A percentile compares a stretch with the other conserved stretches of the same genome.
Conservation (phyloP, 352 stramenopile genomes). For the Labyrinthula sp. region DNA sequence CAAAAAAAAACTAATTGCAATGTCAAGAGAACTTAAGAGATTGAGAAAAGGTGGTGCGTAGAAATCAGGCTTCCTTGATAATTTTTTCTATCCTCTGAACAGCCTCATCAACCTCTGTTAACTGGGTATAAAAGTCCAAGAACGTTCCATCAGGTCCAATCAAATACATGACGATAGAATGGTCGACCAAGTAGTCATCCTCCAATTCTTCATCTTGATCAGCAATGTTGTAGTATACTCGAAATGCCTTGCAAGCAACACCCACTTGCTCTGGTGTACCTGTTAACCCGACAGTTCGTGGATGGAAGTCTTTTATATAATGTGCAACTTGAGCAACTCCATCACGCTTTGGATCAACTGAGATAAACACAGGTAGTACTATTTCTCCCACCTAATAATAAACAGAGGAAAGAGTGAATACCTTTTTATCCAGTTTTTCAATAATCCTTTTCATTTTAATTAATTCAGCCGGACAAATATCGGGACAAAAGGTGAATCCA, state of each 20-base stretch:
- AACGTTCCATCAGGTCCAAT: slow-evolving; percentile 82
- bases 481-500: slow-evolving; percentile 94
- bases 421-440: slow-evolving; percentile 54
- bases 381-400: slow-evolving; percentile 33
- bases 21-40: no score
- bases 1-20: no score
- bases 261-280: slow-evolving; percentile 76
- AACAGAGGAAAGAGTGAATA: slow-evolving; percentile 31
- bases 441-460: slow-evolving; percentile 87
- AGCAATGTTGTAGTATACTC: slow-evolving; percentile 94
- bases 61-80: no score
- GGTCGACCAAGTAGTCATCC: slow-evolving; percentile 98
- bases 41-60: no score
- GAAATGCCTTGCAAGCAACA: slow-evolving; percentile 86
- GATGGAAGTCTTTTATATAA: slow-evolving; percentile 78
- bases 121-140: slow-evolving; percentile 96
- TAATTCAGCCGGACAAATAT: slow-evolving; percentile 97
- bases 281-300: slow-evolving; percentile 45
- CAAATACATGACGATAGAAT: slow-evolving; percentile 98
- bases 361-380: slow-evolving; percentile 83
- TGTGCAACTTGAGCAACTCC: slow-evolving; percentile 77
- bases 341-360: slow-evolving; percentile 85
- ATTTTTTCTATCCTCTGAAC: slow-evolving; percentile 21
- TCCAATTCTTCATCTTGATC: slow-evolving; percentile 69
- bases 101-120: slow-evolving; percentile 37